Percentiles rank a stretch among this genome's conserved stretches.
These are phyloP conservation scores for Garcia nutans DNA, from an alignment of 345 rosid species.

Conservation along the genomic window DNA sequence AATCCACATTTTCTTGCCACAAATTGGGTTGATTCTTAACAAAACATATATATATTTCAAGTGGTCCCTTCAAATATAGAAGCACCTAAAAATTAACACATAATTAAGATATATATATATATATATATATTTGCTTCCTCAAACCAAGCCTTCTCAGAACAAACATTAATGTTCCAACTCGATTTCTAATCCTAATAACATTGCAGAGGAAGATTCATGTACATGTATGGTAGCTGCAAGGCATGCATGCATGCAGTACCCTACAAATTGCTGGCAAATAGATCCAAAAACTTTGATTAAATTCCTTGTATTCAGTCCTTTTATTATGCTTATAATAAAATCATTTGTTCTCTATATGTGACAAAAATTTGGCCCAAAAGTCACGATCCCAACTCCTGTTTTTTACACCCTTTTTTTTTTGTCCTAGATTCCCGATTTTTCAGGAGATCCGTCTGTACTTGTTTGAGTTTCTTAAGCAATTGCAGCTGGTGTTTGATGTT, in stretches of 20 bases:
- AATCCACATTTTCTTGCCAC: too few species aligned
- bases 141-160: neutral
- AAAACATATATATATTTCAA: neutral
- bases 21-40: neutral
- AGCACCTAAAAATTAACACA: neutral
- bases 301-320: neutral
- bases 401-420: neutral
- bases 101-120: too few species aligned
- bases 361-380: neutral
- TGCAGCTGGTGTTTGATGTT: neutral
- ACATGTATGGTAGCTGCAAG: neutral
- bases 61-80: too few species aligned
- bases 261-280: neutral
- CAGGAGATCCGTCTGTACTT: neutral
- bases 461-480: neutral
- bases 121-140: neutral
- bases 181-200: too few species aligned
- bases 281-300: too few species aligned
- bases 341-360: neutral
- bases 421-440: neutral
- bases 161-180: too few species aligned
- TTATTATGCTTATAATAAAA: too few species aligned
- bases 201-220: constrained; percentile 1
- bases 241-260: neutral
- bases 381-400: neutral